A percentile compares a stretch with the other conserved stretches of the same genome.
Conservation (phyloP, 2,329 filamentous ascomycete species). For the Plenodomus biglobosus region DNA sequence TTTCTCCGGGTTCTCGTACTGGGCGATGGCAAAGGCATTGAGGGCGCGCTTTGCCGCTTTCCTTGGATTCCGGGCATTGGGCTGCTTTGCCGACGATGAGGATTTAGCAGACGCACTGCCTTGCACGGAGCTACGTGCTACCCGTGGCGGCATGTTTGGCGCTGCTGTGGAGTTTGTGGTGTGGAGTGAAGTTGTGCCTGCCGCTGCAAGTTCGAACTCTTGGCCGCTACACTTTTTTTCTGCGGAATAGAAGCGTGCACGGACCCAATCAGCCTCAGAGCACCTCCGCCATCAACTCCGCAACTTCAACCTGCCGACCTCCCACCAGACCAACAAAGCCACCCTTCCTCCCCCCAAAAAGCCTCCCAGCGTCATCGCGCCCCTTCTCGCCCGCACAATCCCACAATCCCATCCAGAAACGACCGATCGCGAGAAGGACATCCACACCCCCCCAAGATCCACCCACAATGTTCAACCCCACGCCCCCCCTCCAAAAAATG, state of each 20-base stretch:
- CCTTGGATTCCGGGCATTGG: slow-evolving; percentile 44
- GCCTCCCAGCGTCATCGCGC: too few relatives aligned
- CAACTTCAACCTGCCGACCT: slow-evolving; percentile 9
- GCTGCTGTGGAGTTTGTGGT: slow-evolving; percentile 14
- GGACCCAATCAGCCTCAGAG: too few relatives aligned
- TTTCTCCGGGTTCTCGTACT: slow-evolving; percentile 56
- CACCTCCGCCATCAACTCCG: slow-evolving; percentile 21
- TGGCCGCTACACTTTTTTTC: slow-evolving; percentile 25
- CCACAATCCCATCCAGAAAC: too few relatives aligned
- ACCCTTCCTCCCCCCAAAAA: too few relatives aligned
- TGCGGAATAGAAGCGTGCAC: too few relatives aligned
- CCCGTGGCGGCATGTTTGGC: slow-evolving; percentile 49
- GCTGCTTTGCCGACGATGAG: slow-evolving; percentile 17
- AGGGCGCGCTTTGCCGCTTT: slow-evolving; percentile 58
- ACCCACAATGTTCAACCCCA: slow-evolving; percentile 66
- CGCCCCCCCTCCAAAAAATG: slow-evolving; percentile 65
- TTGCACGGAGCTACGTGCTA: slow-evolving; percentile 45
- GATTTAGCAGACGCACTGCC: slow-evolving; percentile 34
- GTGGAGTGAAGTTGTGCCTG: background rate
- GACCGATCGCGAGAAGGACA: too few relatives aligned
- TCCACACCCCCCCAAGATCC: too few relatives aligned
- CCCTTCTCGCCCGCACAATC: too few relatives aligned
- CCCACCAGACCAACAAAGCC: too few relatives aligned
- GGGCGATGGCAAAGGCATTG: slow-evolving; percentile 68
- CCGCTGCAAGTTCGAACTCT: slow-evolving; percentile 22